Conservation (phyloP, 2,329 filamentous ascomycete species). For the Blumeriella jaapii region DNA sequence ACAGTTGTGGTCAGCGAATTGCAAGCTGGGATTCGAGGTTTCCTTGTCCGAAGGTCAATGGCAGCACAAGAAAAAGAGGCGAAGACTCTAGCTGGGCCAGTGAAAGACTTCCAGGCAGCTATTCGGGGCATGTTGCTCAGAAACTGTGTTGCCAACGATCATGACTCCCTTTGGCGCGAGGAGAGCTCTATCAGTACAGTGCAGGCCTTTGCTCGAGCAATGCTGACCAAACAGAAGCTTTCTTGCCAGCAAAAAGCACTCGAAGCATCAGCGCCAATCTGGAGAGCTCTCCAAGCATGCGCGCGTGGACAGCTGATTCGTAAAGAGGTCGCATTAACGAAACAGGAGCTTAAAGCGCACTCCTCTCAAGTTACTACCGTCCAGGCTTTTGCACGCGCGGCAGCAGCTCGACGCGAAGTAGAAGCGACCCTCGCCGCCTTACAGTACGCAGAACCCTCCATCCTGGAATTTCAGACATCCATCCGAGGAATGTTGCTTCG, state of each 20-base stretch:
- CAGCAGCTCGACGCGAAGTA: constrained; percentile 40
- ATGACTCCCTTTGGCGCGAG: constrained; percentile 40
- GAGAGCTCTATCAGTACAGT: constrained; percentile 40
- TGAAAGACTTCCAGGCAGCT: constrained; percentile 52
- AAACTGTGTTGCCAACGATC: constrained; percentile 39
- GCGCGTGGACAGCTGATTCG: constrained; percentile 37
- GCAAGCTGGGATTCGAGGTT: constrained; percentile 55
- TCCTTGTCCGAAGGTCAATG: constrained; percentile 48
- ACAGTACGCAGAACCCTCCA: constrained; percentile 33
- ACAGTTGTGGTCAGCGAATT: constrained; percentile 54
- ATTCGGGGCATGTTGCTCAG: constrained; percentile 53
- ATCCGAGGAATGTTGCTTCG: constrained; percentile 52
- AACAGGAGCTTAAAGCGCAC: constrained; percentile 41
- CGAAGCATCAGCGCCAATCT: constrained; percentile 36
- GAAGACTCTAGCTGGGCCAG: constrained; percentile 37
- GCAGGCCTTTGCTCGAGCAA: constrained; percentile 56
- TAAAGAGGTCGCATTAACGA: constrained; percentile 33
- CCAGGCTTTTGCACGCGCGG: constrained; percentile 35
- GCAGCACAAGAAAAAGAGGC: constrained; percentile 45
- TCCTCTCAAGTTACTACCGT: constrained; percentile 26
- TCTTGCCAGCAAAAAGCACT: constrained; percentile 40
- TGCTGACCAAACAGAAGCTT: constrained; percentile 45
- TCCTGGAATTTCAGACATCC: constrained; percentile 44
- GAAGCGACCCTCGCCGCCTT: constrained; percentile 37
- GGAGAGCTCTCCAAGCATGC: constrained; percentile 35